A percentile compares a stretch with the other conserved stretches of the same genome.
These are phyloP conservation scores for Holtermannia corniformis DNA, from an alignment of 768 basidiomycete genomes.

Conservation along the genomic window DNA sequence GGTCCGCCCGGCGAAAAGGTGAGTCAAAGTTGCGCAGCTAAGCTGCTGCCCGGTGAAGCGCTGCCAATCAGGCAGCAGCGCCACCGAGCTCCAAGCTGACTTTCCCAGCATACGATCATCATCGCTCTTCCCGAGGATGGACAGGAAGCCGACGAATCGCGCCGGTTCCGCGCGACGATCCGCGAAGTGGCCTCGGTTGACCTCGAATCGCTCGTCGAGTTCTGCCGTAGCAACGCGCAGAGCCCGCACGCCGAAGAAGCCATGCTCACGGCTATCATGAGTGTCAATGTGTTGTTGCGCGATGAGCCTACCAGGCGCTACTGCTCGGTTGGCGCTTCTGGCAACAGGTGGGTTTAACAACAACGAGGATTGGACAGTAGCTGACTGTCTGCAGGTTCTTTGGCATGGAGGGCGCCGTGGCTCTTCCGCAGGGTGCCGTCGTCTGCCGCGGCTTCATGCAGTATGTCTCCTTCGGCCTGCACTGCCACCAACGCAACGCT, in stretches of 20 bases:
- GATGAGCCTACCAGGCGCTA: conserved; percentile 24
- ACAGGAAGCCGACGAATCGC: conserved; percentile 21
- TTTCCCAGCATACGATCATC: conserved; percentile 19
- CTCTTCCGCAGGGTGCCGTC: conserved; percentile 34
- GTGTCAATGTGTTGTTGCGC: conserved; percentile 39
- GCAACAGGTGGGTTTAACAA: conserved; percentile 24
- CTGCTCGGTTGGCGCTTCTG: conserved; percentile 34
- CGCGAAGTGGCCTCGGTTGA: conserved; percentile 31
- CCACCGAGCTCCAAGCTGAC: not conserved
- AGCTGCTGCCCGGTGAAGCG: too few species aligned
- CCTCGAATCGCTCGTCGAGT: conserved; percentile 30
- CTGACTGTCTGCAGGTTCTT: conserved; percentile 10
- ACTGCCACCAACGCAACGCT: too few species aligned
- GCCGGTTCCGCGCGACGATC: conserved; percentile 35
- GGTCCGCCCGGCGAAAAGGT: conserved; percentile 10
- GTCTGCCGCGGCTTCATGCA: conserved; percentile 40
- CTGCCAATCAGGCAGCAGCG: too few species aligned
- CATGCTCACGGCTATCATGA: conserved; percentile 35
- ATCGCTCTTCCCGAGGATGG: conserved; percentile 31
- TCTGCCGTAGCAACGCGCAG: conserved; percentile 30
- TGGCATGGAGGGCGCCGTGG: conserved; percentile 7
- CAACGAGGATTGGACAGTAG: not conserved
- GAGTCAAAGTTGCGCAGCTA: not conserved
- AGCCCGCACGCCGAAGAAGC: conserved; percentile 21
- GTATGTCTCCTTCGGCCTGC: conserved; percentile 9